Base-by-base conservation (phyloP, 2,329 filamentous ascomycete species). In the Oidium heveae region DNA sequence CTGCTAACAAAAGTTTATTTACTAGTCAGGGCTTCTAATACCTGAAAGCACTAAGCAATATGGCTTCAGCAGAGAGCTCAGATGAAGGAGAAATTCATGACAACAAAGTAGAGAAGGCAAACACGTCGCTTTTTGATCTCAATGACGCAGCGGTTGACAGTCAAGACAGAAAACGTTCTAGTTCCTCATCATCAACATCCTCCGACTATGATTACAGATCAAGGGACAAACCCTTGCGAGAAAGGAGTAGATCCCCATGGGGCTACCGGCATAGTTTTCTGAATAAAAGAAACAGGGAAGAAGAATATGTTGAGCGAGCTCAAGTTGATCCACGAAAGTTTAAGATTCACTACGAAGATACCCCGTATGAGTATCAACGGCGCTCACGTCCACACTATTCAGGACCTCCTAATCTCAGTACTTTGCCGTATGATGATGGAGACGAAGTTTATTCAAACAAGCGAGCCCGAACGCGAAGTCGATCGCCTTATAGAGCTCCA, bases 21-120 rank as follows among this genome's bases (percentile, higher is more conserved):
- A 57, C 53, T 63, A 66, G 63, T 59, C 61, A 65, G 63, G 63
- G 63, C 58, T 61, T 61, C 65, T 59, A 58, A 54, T 55, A 56
- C 56, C 56, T 57, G 52, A 36, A 20, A 20, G 44, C 28, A 28
- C 59, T 57, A 62, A 52, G 49, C 59, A 66, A 54, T 43, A 75
- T 75, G 73, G 65, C 68, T 61, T 71, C 71, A 59, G 66, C 69
- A 68, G 69, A 74, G 63, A 86, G 81, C 70, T 85, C 84, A 65
- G 85, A 86, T 69, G 85, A 93, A 70, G 86, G 86, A 71, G 86
- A 93, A 73, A 86, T 89, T 69, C 71, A 82, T 68, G 84, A 88
- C 70, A 77, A 77, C 70, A 74, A 75, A 69, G 75, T 73, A 74
- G 75, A 77, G 71, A 91, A 91, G 86, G 85, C 86, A 91, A 84